A percentile compares a stretch with the other conserved stretches of the same genome.
Evolutionary conservation across 2,329 filamentous ascomycete genomes (phyloP).

Genomic region (Sporothrix variecibatus): DNA sequence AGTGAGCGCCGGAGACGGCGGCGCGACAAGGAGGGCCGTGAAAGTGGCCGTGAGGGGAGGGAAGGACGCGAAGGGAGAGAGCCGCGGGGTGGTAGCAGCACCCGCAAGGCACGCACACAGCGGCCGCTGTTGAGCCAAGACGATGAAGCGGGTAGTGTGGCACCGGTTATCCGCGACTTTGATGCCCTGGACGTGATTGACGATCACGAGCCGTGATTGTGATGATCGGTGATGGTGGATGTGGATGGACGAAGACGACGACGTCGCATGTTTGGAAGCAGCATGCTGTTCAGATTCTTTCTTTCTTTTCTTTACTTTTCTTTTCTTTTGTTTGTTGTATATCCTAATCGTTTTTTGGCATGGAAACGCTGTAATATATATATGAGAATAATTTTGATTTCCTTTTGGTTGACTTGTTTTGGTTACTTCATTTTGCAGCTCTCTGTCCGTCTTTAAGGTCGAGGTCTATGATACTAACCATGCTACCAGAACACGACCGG

Average conservation of each 20-base stretch:
- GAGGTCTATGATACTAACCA: no score
- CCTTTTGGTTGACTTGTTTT: not conserved
- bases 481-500: not conserved
- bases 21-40: slow-evolving; percentile 23
- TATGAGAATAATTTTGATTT: not conserved
- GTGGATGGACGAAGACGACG: not conserved
- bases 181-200: slow-evolving; percentile 41
- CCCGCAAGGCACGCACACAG: slow-evolving; percentile 22
- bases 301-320: not conserved
- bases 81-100: slow-evolving; percentile 14
- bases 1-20: slow-evolving; percentile 29
- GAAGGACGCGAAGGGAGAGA: not conserved
- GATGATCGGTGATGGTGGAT: not conserved
- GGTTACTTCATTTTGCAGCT: no score
- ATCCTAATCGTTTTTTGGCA: not conserved
- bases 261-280: not conserved
- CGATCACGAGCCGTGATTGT: slow-evolving; percentile 35
- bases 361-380: not conserved
- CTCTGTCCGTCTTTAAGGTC: no score
- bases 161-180: slow-evolving; percentile 43
- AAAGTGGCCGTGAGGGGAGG: not conserved
- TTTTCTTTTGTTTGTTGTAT: not conserved
- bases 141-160: slow-evolving; percentile 33
- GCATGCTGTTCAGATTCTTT: not conserved
- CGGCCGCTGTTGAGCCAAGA: slow-evolving; percentile 31